These are phyloP conservation scores for Ustilago tritici DNA, from an alignment of 1,284 basidiomycete genomes.

Conservation along the genomic window DNA sequence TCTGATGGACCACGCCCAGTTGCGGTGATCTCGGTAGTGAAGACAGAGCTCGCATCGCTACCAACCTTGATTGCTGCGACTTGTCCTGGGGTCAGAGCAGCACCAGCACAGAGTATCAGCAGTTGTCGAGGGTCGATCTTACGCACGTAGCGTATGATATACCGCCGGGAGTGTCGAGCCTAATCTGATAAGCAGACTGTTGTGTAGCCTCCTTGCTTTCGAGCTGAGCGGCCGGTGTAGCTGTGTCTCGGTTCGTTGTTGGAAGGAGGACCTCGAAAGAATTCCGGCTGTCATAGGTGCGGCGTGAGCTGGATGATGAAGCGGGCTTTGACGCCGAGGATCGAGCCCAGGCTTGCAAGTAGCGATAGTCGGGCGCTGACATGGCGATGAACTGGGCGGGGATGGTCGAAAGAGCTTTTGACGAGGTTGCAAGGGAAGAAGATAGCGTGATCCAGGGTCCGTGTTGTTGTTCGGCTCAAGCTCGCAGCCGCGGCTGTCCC, in stretches of 20 bases:
- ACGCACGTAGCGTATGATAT: conserved; percentile 63
- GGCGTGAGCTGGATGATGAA: conserved; percentile 15
- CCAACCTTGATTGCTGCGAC: conserved; percentile 41
- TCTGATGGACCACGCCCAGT: conserved; percentile 11
- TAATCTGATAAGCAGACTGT: conserved; percentile 49
- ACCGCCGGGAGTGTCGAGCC: conserved; percentile 65
- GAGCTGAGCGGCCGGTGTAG: conserved; percentile 12
- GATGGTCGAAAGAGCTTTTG: background rate
- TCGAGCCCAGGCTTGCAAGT: conserved; percentile 55
- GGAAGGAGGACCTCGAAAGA: conserved; percentile 40
- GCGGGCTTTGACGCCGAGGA: conserved; percentile 29
- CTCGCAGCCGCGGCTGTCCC: background rate
- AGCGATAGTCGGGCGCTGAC: conserved; percentile 55
- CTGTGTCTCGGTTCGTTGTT: conserved; percentile 30
- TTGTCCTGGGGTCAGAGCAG: conserved; percentile 48
- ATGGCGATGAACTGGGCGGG: conserved; percentile 7
- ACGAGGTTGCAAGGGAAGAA: background rate
- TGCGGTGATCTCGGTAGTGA: conserved; percentile 16
- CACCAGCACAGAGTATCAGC: conserved; percentile 61
- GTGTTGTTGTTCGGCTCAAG: background rate
- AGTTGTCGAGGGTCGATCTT: conserved; percentile 66
- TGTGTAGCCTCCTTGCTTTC: conserved; percentile 17
- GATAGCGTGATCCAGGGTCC: background rate
- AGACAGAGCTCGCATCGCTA: conserved; percentile 27
- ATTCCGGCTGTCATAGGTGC: conserved; percentile 19